Base-by-base conservation (phyloP, 2,329 filamentous ascomycete genomes). In the Emmonsiellopsis sp. region DNA sequence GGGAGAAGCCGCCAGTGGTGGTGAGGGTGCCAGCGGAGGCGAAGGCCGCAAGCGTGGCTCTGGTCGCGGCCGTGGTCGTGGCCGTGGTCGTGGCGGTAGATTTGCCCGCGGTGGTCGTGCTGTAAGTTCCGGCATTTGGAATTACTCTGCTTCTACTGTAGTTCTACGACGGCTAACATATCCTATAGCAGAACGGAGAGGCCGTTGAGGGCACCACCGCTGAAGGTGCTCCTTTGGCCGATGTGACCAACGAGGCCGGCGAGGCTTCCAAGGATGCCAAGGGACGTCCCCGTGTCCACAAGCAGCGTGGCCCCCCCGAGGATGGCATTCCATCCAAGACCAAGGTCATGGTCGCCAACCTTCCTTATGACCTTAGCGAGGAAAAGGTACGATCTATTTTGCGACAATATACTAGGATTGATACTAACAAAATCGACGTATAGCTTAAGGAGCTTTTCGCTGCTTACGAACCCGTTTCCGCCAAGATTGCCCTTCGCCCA, bases 331-430 rank as follows among this genome's bases (percentile, higher is more conserved):
- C 93, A 62, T 97, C 92, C 75, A 96, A 96, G 86, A 97, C 88
- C 75, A 98, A 98, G 87, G 89, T 98, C 76, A 98, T 98, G 93
- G 93, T 98, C 68, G 93, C 93, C 69, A 98, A 98, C 80, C 84
- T 98, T 59, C 93, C 93, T 51, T 98, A 98, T 70, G 92, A 98
- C 77, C 82, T 97, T 73, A 92, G 86, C 66, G 93, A 98, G 79
- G 91, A 97, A 68, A 94, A 92, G 84, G 92, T 95, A 76, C 62
- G 80, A 49, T 15, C 37, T 11, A 42, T 38, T 32, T 8, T 60
- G 6, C 9, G 2, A 43, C 13, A n/a, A 52, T 32, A 30, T 45
- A 13, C 49, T 40, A 44, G 54, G 42, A 57, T 53, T 31, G 26
- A 47, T 46, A 53, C 67, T 72, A 62, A 70, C 58, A 11, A 10